A percentile compares a stretch with the other conserved stretches of the same genome.
Evolutionary conservation across 169 alveolate species (phyloP).

Genomic region (Plasmodium adleri): DNA sequence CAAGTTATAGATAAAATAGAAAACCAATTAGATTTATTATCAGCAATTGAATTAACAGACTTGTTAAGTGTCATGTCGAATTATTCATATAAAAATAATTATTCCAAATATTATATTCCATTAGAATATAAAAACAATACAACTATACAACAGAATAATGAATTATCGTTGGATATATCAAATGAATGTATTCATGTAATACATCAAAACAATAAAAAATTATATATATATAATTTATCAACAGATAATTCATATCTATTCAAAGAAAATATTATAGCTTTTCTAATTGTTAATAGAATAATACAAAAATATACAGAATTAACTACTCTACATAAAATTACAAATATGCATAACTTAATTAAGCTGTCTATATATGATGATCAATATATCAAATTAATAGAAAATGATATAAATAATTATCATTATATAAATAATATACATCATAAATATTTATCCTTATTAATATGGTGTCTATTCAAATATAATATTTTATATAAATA

Average conservation of each 20-base stretch:
- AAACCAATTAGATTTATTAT: slow-evolving; percentile 35
- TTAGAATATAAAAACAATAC: not conserved
- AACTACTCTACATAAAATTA: slow-evolving; percentile 59
- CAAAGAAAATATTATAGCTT: slow-evolving; percentile 53
- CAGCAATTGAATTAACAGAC: slow-evolving; percentile 73
- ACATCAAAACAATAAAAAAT: not conserved
- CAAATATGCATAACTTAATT: slow-evolving; percentile 23
- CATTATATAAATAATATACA: slow-evolving; percentile 69
- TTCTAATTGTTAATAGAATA: slow-evolving; percentile 26
- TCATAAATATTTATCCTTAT: slow-evolving; percentile 55
- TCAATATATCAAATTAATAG: slow-evolving; percentile 22
- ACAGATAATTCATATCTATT: slow-evolving; percentile 40
- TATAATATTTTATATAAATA: slow-evolving; percentile 32
- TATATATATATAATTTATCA: slow-evolving; percentile 16
- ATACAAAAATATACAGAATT: slow-evolving; percentile 37
- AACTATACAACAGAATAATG: not conserved
- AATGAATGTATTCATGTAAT: not conserved
- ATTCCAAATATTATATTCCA: slow-evolving; percentile 28
- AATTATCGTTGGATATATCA: not conserved
- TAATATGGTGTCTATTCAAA: slow-evolving; percentile 70
- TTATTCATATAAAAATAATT: slow-evolving; percentile 37
- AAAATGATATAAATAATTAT: slow-evolving; percentile 57
- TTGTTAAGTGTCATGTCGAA: slow-evolving; percentile 64
- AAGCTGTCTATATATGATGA: slow-evolving; percentile 71
- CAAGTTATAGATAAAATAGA: slow-evolving; percentile 29